Evolutionary conservation across 371 early-diverging fungal genomes (phyloP).

Genomic region (Umbelopsis sp.): DNA sequence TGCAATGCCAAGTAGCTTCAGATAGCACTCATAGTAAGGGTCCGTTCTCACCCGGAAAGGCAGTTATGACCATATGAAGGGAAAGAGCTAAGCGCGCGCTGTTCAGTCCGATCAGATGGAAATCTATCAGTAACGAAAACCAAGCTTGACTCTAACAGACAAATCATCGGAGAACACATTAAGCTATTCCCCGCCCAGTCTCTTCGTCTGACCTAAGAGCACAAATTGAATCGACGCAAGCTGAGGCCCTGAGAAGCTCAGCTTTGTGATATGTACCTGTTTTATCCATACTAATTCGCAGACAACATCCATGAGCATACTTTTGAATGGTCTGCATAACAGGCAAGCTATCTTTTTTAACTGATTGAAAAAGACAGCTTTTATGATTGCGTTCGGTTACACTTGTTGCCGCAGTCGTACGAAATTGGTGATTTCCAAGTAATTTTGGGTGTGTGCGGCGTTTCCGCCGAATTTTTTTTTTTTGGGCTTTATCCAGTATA

Average conservation of each 20-base stretch:
- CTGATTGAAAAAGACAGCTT: neutral
- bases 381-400: neutral
- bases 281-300: no score
- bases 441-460: neutral
- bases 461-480: conserved; percentile 10
- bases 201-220: no score
- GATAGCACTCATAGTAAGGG: no score
- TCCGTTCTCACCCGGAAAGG: neutral
- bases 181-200: no score
- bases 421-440: neutral
- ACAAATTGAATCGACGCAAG: no score
- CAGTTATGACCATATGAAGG: conserved; percentile 5
- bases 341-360: neutral
- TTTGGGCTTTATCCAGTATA: neutral
- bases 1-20: no score
- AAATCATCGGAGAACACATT: neutral
- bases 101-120: neutral
- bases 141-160: neutral
- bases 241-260: no score
- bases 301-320: no score
- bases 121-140: neutral
- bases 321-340: neutral
- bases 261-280: no score
- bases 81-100: neutral
- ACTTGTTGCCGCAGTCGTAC: conserved; percentile 2